Evolutionary conservation across 345 rosid species (phyloP).

Genomic region (Psidium guajava): DNA sequence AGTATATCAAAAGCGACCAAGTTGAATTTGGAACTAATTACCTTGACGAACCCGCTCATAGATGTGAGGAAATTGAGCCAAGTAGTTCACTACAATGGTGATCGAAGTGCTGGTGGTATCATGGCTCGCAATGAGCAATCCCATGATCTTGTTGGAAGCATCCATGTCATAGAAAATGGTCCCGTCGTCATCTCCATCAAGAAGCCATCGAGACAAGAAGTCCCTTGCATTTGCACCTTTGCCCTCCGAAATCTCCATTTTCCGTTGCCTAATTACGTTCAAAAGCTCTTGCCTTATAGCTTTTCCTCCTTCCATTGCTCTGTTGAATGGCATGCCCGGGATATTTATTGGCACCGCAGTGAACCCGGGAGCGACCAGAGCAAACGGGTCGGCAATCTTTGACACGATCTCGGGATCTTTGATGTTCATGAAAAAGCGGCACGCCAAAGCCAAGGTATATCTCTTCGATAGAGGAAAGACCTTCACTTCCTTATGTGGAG

Average conservation of each 20-base stretch:
- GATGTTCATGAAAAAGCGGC: background rate
- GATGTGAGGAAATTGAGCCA: background rate
- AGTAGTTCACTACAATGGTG: background rate
- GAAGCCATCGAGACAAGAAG: background rate
- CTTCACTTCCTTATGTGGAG: background rate
- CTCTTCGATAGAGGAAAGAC: background rate
- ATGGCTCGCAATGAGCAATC: background rate
- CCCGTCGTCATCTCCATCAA: background rate
- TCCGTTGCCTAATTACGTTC: background rate
- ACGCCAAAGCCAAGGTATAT: background rate
- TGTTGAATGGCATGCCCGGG: background rate
- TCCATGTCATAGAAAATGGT: background rate
- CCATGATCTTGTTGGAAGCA: background rate
- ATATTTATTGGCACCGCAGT: background rate
- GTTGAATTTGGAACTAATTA: background rate
- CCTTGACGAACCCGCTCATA: background rate
- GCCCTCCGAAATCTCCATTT: background rate
- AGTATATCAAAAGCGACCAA: background rate
- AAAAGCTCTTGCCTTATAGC: background rate
- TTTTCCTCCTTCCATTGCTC: background rate
- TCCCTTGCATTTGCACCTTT: background rate
- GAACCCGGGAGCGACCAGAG: background rate
- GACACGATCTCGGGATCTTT: background rate
- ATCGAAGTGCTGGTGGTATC: background rate
- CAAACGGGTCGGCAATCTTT: background rate